A percentile compares a stretch with the other conserved stretches of the same genome.
Evolutionary conservation across 202 grass and related monocot genomes (phyloP).

Genomic region (Alloteropsis angusta): DNA sequence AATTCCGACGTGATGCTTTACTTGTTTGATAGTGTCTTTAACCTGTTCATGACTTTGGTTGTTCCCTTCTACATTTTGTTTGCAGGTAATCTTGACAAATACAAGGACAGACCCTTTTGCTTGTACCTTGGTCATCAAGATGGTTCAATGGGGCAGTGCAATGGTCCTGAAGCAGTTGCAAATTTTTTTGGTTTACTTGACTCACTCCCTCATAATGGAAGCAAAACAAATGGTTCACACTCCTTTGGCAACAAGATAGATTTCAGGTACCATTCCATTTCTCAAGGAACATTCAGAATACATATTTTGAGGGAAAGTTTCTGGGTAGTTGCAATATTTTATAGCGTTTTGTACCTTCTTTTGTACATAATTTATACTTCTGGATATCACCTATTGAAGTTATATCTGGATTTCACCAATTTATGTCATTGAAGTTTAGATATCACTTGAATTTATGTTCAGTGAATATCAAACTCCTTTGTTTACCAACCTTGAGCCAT

Average conservation of each 20-base stretch:
- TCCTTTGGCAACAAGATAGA: conserved; percentile 66
- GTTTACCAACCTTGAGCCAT: background rate
- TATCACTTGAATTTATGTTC: background rate
- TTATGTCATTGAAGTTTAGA: background rate
- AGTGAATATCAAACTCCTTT: background rate
- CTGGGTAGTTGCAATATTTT: background rate
- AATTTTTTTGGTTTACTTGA: conserved; percentile 92
- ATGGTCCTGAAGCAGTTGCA: conserved; percentile 61
- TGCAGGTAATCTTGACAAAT: conserved; percentile 64
- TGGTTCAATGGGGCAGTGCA: conserved; percentile 60
- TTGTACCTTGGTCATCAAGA: conserved; percentile 73
- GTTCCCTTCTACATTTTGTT: conserved; percentile 21
- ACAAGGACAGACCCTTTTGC: conserved; percentile 77
- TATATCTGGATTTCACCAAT: background rate
- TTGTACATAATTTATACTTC: background rate
- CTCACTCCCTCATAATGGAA: conserved; percentile 56
- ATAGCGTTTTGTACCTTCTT: background rate
- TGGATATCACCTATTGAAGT: background rate
- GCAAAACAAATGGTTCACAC: conserved; percentile 43
- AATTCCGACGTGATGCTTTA: background rate
- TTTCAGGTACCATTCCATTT: conserved; percentile 54
- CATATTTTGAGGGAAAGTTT: background rate
- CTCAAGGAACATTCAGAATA: conserved; percentile 10
- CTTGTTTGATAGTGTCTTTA: background rate
- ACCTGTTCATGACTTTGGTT: conserved; percentile 12